Percentiles rank a stretch among this genome's conserved stretches.
phyloP scores from a whole-genome alignment of 2,329 filamentous ascomycete species.

The Alternaria novae-zelandiae region DNA sequence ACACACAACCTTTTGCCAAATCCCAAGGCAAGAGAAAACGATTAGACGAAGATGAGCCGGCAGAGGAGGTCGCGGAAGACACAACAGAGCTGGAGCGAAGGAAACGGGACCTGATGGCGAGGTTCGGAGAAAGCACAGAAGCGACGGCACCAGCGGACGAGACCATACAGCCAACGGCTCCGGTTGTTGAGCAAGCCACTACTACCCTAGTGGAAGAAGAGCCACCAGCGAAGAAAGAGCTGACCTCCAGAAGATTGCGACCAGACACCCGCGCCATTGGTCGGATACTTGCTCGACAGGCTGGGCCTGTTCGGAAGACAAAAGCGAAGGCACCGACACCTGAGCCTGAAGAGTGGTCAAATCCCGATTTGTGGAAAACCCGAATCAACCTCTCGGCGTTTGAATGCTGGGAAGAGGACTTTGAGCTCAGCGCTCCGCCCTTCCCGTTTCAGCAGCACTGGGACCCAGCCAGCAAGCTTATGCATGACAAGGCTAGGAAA shows the following conservation, averaged over 20 bases:
- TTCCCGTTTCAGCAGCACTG: slow-evolving; percentile 91
- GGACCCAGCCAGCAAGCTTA: slow-evolving; percentile 74
- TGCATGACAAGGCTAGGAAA: slow-evolving; percentile 65
- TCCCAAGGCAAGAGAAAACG: slow-evolving; percentile 32
- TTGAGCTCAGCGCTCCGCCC: slow-evolving; percentile 73
- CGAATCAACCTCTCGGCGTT: slow-evolving; percentile 79
- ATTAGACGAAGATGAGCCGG: slow-evolving; percentile 26
- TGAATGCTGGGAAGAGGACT: slow-evolving; percentile 72
- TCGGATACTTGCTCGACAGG: slow-evolving; percentile 40
- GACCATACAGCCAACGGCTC: not conserved
- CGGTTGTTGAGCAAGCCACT: not conserved
- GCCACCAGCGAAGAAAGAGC: slow-evolving; percentile 7
- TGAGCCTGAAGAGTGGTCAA: slow-evolving; percentile 45
- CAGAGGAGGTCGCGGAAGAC: slow-evolving; percentile 8
- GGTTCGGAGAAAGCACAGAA: slow-evolving; percentile 10
- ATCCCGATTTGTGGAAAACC: slow-evolving; percentile 72
- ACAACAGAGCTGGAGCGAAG: slow-evolving; percentile 26
- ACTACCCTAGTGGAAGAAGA: slow-evolving; percentile 1
- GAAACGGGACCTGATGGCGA: slow-evolving; percentile 33
- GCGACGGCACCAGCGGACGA: slow-evolving; percentile 1
- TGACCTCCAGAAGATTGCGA: slow-evolving; percentile 31
- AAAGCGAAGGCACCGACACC: slow-evolving; percentile 29
- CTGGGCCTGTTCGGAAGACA: slow-evolving; percentile 27
- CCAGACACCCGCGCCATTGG: slow-evolving; percentile 35
- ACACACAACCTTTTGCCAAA: slow-evolving; percentile 11